A percentile compares a stretch with the other conserved stretches of the same genome.
Evolutionary conservation across 306 rosid species (phyloP).

Genomic region (Gynostemma pentaphyllum): DNA sequence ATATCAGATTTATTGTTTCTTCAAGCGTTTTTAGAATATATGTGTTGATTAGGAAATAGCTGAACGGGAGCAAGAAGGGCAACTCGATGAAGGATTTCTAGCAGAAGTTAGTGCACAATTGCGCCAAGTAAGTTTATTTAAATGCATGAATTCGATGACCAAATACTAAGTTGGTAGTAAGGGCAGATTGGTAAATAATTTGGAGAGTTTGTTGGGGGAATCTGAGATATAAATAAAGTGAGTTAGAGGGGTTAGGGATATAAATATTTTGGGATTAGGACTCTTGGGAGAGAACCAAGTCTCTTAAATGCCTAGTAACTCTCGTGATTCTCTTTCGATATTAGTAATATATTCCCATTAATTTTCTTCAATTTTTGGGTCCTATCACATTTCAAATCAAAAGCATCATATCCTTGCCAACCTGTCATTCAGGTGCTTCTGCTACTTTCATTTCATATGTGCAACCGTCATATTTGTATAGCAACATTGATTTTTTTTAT

Average conservation of each 20-base stretch:
- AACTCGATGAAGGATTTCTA: slow-evolving; percentile 88
- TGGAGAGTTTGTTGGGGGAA: too few relatives aligned
- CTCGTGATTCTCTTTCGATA: too few relatives aligned
- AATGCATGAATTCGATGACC: slow-evolving; percentile 2
- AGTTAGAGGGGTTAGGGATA: too few relatives aligned
- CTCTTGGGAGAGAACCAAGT: too few relatives aligned
- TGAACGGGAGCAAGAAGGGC: slow-evolving; percentile 72
- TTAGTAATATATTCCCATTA: too few relatives aligned
- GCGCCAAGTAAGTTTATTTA: slow-evolving; percentile 54
- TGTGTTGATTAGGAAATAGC: slow-evolving; percentile 45
- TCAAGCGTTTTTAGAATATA: background rate
- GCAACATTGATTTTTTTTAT: background rate
- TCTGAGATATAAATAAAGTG: too few relatives aligned
- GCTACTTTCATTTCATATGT: background rate
- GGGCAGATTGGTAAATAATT: too few relatives aligned
- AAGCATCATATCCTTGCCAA: background rate
- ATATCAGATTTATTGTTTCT: background rate
- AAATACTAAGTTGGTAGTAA: slow-evolving; percentile 2
- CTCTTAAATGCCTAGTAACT: too few relatives aligned
- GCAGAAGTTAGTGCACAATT: slow-evolving; percentile 88
- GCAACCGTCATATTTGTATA: background rate
- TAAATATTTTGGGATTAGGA: too few relatives aligned
- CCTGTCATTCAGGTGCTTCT: background rate
- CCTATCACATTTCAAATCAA: background rate
- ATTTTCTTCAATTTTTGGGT: too few relatives aligned